Evolutionary conservation across 306 rosid species (phyloP).

Genomic region (Vigna mungo): DNA sequence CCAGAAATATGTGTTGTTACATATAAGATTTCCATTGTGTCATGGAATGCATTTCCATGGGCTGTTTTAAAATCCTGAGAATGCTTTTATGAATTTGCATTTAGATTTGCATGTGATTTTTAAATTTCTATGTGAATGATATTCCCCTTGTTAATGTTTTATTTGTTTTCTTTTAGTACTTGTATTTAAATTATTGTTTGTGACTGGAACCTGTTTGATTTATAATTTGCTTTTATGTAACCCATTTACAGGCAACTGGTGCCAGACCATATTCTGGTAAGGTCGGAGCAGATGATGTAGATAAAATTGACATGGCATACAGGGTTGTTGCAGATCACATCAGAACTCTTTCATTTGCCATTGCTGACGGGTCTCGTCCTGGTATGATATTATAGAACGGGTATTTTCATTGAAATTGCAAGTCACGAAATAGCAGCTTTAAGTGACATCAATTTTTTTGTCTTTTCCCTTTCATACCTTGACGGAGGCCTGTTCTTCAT

Average conservation of each 20-base stretch:
- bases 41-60: constrained; percentile 2
- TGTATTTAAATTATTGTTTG: neutral
- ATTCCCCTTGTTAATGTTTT: neutral
- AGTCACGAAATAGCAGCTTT: constrained; percentile 1
- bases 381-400: constrained; percentile 55
- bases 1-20: constrained; percentile 1
- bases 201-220: constrained; percentile 8
- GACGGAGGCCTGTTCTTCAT: constrained; percentile 8
- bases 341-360: constrained; percentile 87
- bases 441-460: neutral
- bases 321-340: constrained; percentile 80
- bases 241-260: constrained; percentile 78
- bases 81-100: neutral
- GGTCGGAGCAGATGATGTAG: constrained; percentile 83
- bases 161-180: neutral
- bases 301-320: constrained; percentile 94
- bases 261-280: constrained; percentile 87
- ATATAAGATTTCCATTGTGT: neutral
- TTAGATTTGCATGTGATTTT: neutral
- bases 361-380: constrained; percentile 98
- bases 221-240: constrained; percentile 11
- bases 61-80: neutral
- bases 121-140: neutral
- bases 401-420: neutral
- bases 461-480: neutral